Percentiles rank a stretch among this genome's conserved stretches.
Conservation (phyloP, 129 eudicot species). For the Chrysanthemum seticuspe region DNA sequence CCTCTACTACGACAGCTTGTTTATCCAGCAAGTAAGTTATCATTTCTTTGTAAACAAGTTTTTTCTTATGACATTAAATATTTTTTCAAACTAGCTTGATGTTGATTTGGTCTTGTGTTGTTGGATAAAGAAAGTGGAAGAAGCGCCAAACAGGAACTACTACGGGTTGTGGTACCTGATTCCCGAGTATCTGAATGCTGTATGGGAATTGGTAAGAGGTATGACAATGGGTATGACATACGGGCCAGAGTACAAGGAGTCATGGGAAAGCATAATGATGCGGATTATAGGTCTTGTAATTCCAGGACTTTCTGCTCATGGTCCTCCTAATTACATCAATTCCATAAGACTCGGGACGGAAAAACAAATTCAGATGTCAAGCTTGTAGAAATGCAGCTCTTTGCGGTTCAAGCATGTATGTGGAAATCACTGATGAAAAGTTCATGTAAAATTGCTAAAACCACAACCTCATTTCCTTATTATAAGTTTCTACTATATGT, state of each 20-base stretch:
- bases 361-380: constrained; percentile 11
- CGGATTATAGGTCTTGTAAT: constrained; percentile 61
- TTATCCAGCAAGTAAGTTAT: constrained; percentile 47
- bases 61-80: background rate
- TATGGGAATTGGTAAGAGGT: constrained; percentile 83
- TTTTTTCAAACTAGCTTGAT: background rate
- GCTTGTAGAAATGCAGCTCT: too few species aligned
- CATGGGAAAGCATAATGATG: constrained; percentile 61
- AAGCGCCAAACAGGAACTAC: constrained; percentile 83
- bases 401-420: too few species aligned
- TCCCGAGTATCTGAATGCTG: constrained; percentile 67
- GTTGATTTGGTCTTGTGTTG: background rate
- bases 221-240: constrained; percentile 44
- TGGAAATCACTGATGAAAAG: background rate
- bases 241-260: constrained; percentile 68
- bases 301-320: constrained; percentile 91
- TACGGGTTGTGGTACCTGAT: constrained; percentile 58
- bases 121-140: constrained; percentile 56
- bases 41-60: background rate
- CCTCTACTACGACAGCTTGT: constrained; percentile 78
- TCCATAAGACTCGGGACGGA: constrained; percentile 73
- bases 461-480: background rate
- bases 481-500: background rate
- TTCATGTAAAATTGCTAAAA: background rate
- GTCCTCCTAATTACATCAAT: constrained; percentile 75